Base-by-base conservation (phyloP, 2,329 filamentous ascomycete species). In the Neophaeococcomyces aloes region DNA sequence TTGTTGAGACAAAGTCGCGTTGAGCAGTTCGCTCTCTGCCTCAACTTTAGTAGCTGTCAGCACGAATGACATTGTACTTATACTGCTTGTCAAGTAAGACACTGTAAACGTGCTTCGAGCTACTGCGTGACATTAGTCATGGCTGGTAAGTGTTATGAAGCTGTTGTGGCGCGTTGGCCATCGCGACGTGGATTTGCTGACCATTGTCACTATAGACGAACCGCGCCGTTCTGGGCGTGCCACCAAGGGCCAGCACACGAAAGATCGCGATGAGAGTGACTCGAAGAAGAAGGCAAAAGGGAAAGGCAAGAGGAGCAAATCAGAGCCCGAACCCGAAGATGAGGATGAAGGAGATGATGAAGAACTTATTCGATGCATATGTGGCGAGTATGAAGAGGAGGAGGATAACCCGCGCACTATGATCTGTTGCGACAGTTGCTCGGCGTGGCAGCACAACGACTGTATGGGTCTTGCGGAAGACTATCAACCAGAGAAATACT, bases 371-470 rank as follows among this genome's bases (percentile, higher is more conserved):
- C 41, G 41, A 29, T 44, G 34, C 14, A 35, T 44, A 13, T 44
- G 41, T 35, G 41, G 91, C 53, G 82, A 86, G 47, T 84, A 84
- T 34, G 83, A 85, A 55, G 83, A 87, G 53, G 83, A 88, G 48
- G 85, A 89, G 54, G 85, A 93, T 54, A 81, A 85, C 11, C 85
- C 83, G 53, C 82, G 91, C 56, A 81, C 87, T 41, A 96, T 94
- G 87, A 94, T 98, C 57, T 86, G 84, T 48, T 98, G 91, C 68
- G 91, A 98, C 63, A 78, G 76, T 36, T 98, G 91, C 64, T 79
- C 78, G 38, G 89, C 83, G 32, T 98, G 91, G 91, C 91, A 98
- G 65, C 91, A 98, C 65, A 95, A 95, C 58, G 81, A 93, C 51
- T 98, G 91, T 61, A 86, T 98, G 71, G 86, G 86, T 42, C 77